These are phyloP conservation scores for Cladosporium oxysporum DNA, from an alignment of 2,329 filamentous ascomycete species.

Conservation along the genomic window DNA sequence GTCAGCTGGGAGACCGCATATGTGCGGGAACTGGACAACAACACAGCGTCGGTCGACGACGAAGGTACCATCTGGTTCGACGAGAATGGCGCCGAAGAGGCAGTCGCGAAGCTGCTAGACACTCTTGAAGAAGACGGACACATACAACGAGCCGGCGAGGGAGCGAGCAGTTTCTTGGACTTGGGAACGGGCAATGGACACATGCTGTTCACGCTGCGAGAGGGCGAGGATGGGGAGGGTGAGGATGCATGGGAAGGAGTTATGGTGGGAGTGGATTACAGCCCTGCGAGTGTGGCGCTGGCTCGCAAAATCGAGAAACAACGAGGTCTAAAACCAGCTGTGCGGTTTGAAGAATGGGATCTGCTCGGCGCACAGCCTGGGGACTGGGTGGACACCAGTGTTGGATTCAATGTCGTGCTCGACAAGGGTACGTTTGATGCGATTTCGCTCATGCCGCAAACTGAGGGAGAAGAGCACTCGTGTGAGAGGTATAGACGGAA, in stretches of 20 bases:
- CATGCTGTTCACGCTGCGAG: conserved; percentile 77
- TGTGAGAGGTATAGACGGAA: conserved; percentile 74
- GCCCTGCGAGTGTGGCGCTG: conserved; percentile 69
- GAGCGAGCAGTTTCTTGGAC: conserved; percentile 69
- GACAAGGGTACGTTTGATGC: conserved; percentile 99
- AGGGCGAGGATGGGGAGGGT: conserved; percentile 49
- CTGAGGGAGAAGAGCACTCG: conserved; percentile 26
- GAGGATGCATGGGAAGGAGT: conserved; percentile 60
- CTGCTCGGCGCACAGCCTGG: conserved; percentile 46
- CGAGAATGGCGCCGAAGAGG: conserved; percentile 83
- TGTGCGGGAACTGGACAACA: conserved; percentile 68
- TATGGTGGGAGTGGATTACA: conserved; percentile 90
- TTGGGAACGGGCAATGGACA: conserved; percentile 94
- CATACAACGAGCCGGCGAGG: conserved; percentile 40
- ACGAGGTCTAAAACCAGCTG: conserved; percentile 24
- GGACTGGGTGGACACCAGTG: conserved; percentile 56
- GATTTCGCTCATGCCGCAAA: conserved; percentile 63
- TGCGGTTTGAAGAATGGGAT: conserved; percentile 57
- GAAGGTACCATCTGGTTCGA: conserved; percentile 95
- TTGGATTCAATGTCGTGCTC: conserved; percentile 85
- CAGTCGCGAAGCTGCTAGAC: conserved; percentile 66
- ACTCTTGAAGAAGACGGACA: conserved; percentile 54
- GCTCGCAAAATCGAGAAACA: conserved; percentile 60
- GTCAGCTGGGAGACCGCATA: conserved; percentile 64
- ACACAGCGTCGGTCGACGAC: conserved; percentile 70